Percentiles rank a stretch among this genome's conserved stretches.
These are phyloP conservation scores for Tricholomella constricta DNA, from an alignment of 768 basidiomycete species.

Conservation along the genomic window DNA sequence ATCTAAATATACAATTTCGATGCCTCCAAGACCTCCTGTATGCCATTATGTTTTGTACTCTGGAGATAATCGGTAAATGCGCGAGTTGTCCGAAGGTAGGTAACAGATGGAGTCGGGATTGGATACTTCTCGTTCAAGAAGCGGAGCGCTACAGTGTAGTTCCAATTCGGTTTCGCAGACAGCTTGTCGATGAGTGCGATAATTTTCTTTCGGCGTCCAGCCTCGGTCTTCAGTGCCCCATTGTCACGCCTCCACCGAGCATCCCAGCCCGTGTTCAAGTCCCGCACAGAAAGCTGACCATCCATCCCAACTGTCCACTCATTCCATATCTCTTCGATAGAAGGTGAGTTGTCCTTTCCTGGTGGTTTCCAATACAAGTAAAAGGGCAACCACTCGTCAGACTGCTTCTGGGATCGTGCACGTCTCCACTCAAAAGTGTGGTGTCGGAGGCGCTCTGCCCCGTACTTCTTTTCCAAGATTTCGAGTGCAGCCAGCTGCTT, in stretches of 20 bases:
- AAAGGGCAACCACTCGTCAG: neutral
- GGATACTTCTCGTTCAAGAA: neutral
- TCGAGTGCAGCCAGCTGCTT: too few relatives aligned
- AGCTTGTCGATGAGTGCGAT: neutral
- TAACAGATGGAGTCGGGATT: neutral
- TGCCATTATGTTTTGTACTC: too few relatives aligned
- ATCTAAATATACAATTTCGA: too few relatives aligned
- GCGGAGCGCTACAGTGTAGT: neutral
- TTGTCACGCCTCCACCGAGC: neutral
- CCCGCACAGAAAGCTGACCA: neutral
- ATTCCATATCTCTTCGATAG: neutral
- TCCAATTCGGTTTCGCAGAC: neutral
- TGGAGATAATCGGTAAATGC: constrained; percentile 1
- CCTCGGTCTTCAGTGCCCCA: neutral
- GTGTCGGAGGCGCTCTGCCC: too few relatives aligned
- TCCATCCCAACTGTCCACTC: neutral
- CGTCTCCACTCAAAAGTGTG: too few relatives aligned
- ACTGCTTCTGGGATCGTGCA: too few relatives aligned
- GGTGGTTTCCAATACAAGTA: neutral
- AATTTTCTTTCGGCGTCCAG: constrained; percentile 1
- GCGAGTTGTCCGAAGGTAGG: neutral
- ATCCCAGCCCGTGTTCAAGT: neutral
- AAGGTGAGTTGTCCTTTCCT: too few relatives aligned
- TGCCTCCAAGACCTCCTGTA: too few relatives aligned
- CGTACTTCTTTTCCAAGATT: too few relatives aligned